phyloP scores from a whole-genome alignment of 2,329 filamentous ascomycete genomes.

The Dactylella cylindrospora region DNA sequence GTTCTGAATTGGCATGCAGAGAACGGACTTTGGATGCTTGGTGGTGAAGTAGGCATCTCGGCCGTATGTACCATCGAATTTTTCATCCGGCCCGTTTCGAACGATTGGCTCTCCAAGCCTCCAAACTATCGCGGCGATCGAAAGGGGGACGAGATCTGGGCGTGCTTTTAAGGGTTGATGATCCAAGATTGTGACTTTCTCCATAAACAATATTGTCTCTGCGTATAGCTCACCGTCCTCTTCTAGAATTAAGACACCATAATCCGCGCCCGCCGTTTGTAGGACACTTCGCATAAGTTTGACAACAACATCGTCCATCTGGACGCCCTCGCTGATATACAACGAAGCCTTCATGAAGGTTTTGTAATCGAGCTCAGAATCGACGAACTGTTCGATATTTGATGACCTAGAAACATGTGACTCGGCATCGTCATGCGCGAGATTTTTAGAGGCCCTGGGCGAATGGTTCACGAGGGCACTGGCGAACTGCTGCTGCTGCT shows the following conservation, averaged over 20 bases:
- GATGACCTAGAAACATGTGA: slow-evolving; percentile 47
- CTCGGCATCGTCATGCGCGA: slow-evolving; percentile 45
- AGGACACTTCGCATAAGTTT: slow-evolving; percentile 49
- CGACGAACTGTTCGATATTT: slow-evolving; percentile 47
- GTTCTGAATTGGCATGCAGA: slow-evolving; percentile 50
- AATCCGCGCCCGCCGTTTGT: slow-evolving; percentile 49
- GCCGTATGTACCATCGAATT: slow-evolving; percentile 49
- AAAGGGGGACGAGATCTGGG: slow-evolving; percentile 65
- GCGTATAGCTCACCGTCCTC: slow-evolving; percentile 48
- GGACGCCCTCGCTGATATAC: slow-evolving; percentile 49
- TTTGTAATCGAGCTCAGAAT: slow-evolving; percentile 49
- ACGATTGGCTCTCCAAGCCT: slow-evolving; percentile 73
- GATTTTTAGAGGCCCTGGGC: slow-evolving; percentile 26
- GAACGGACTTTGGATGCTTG: slow-evolving; percentile 46
- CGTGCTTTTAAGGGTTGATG: slow-evolving; percentile 48
- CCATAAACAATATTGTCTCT: slow-evolving; percentile 48
- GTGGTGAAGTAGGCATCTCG: slow-evolving; percentile 48
- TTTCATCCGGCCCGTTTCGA: slow-evolving; percentile 47
- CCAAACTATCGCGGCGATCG: slow-evolving; percentile 90
- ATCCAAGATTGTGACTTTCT: slow-evolving; percentile 49
- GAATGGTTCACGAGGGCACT: slow-evolving; percentile 9
- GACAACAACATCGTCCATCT: slow-evolving; percentile 49
- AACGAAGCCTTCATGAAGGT: slow-evolving; percentile 49
- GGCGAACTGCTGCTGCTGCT: slow-evolving; percentile 27
- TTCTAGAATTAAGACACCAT: slow-evolving; percentile 49